Evolutionary conservation across 495 filamentous ascomycete genomes (phyloP), one percentile per base, ranked within the genome.

Genomic region (Filosporella fistucella): DNA sequence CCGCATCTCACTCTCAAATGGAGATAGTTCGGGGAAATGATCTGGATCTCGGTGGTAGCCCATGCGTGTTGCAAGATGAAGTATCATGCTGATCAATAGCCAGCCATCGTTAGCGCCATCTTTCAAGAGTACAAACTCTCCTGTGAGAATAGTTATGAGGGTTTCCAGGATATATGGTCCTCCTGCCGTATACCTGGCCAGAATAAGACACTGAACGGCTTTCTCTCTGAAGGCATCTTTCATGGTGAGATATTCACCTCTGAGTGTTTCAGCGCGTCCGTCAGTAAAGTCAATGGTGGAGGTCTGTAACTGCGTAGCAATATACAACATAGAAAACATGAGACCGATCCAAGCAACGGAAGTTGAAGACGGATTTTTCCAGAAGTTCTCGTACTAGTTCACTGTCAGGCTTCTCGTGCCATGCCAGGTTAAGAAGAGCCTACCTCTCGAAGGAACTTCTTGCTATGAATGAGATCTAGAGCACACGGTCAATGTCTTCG

Each of bases 281-380:
- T 87, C 81, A 11, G 80, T 76, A 6, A 82, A 81, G 68, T 54
- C 16, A 66, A 55, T 7, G 66, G 67, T 29, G 72, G 52, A 70
- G 67, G 78, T 17, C 22, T 40, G 34, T 55, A 85, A 85, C 16
- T 81, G 85, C 68, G 25, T 24, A 11, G 34, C 34, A 3, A 47
- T n/a, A 18, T 41, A 61, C 16, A 73, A 50, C 24, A 75, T 56
- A 47, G 67, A 64, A 33, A 65, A 71, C 25, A 75, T 56, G 6
- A 71, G 56, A 1, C 68, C 69, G 30, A 77, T 56, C 74, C 71
- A 80, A 14, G 68, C 57, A 14, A 72, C 34, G 12, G 66, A 54
- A 5, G 63, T 57, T 8, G 36, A 46, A 6, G 51, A 11, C 20
- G 70, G 70, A 26, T 70, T 49, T 35, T 63, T n/a, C 66, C 45